Evolutionary conservation across 2,329 filamentous ascomycete genomes (phyloP), one percentile per base, ranked within the genome.

Genomic region (Fusarium sp.): DNA sequence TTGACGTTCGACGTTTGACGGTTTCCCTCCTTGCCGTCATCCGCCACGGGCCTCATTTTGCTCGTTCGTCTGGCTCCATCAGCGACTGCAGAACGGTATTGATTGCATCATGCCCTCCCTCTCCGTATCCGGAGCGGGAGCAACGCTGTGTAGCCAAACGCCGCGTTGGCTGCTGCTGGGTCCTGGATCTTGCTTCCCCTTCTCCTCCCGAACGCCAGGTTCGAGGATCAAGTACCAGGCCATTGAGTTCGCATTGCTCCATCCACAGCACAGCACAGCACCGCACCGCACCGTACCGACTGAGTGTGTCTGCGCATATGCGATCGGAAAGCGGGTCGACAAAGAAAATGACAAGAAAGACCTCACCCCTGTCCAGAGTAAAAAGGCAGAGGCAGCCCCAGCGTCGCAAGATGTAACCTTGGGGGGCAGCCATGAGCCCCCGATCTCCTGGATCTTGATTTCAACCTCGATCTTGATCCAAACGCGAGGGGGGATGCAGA

Each of bases 11-110:
- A 64, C 42, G 34, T 57, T 40, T 50, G 29, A 64, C 33, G 36
- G 53, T 61, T 55, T 54, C 13, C 33, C 33, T 44, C 42, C 58
- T 67, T 64, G 29, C 54, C 57, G 27, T 34, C 20, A 58, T 58
- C 31, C 14, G 20, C 20, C 55, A 23, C 9, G n/a, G 20, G 16
- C 23, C 42, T 49, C 9, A 9, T 31, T 31, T 23, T 49, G 23
- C 25, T 49, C 25, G 9, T 46, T 14, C n/a, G 46, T 10, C 38
- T 46, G 38, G 18, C 27, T 20, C 29, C 54, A 20, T 46, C 38
- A 20, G 20, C n/a, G 27, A 6, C 54, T 20, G 36, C 16, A 44
- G 51, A 25, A 16, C 33, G 9, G 16, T 20, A 23, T 44, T 9
- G 38, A 46, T 68, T 46, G 60, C 34, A 54, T 56, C 29, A n/a